Conservation (phyloP, 768 basidiomycete species). For the Tricholoma furcatifolium region DNA sequence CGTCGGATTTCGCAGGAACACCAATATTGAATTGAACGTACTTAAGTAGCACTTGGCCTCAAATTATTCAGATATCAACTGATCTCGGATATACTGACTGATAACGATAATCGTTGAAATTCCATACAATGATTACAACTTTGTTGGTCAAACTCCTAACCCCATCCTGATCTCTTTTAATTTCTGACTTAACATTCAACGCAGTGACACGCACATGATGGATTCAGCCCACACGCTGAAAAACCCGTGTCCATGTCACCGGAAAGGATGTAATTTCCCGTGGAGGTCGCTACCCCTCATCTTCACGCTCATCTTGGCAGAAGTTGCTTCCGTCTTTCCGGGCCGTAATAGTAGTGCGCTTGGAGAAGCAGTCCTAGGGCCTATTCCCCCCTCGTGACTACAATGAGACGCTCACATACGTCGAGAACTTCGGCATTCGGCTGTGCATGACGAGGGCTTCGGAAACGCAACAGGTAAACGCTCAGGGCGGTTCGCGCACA, state of each 20-base stretch:
- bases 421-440: conserved; percentile 18
- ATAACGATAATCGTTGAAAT: too few relatives aligned
- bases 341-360: conserved; percentile 2
- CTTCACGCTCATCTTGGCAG: conserved; percentile 15
- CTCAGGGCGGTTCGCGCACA: conserved; percentile 24
- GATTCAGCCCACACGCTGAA: not conserved
- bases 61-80: too few relatives aligned
- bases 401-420: conserved; percentile 4
- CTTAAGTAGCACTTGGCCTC: too few relatives aligned
- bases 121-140: too few relatives aligned
- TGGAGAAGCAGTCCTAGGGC: conserved; percentile 6
- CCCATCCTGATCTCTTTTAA: too few relatives aligned
- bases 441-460: conserved; percentile 18
- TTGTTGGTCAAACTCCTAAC: too few relatives aligned
- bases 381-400: conserved; percentile 19
- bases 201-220: not conserved
- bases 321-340: conserved; percentile 16
- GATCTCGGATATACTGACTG: too few relatives aligned
- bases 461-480: conserved; percentile 14
- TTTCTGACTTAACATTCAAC: too few relatives aligned
- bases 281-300: conserved; percentile 24
- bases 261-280: conserved; percentile 26
- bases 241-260: conserved; percentile 2
- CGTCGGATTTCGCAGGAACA: too few relatives aligned
- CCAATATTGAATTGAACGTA: too few relatives aligned